phyloP scores from a whole-genome alignment of 202 grass and related monocot species.

The Digitaria exilis region DNA sequence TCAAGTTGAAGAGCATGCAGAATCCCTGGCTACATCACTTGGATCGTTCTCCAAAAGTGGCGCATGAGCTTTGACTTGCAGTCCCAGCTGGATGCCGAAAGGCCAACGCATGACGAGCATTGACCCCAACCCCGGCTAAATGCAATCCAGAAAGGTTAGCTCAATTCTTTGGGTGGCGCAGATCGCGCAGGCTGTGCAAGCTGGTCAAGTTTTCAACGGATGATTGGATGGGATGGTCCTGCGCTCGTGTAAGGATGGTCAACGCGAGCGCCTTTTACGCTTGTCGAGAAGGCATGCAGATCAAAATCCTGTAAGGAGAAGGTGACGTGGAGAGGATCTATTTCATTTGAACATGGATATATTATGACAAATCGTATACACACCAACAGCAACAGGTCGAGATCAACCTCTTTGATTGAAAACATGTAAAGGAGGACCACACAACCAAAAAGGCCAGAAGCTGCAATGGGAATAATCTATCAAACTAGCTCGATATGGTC shows the following conservation, averaged over 20 bases:
- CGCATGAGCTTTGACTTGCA: conserved; percentile 13
- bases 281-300: neutral
- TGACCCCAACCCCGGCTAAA: neutral
- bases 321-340: too few relatives aligned
- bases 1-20: too few relatives aligned
- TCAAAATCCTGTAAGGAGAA: neutral
- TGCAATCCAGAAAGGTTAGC: too few relatives aligned
- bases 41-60: too few relatives aligned
- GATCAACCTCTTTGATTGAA: neutral
- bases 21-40: too few relatives aligned
- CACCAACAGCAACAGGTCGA: neutral
- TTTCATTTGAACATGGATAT: neutral
- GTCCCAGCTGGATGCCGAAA: neutral
- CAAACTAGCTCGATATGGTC: neutral
- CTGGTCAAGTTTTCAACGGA: neutral
- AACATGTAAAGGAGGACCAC: neutral
- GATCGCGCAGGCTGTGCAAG: too few relatives aligned
- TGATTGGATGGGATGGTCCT: neutral
- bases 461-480: neutral
- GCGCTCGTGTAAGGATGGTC: neutral
- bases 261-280: neutral
- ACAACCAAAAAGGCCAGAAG: neutral
- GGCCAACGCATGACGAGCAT: neutral
- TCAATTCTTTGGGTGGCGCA: too few relatives aligned
- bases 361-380: neutral